Evolutionary conservation across 768 basidiomycete species (phyloP).

Genomic region (Mycena rosella): DNA sequence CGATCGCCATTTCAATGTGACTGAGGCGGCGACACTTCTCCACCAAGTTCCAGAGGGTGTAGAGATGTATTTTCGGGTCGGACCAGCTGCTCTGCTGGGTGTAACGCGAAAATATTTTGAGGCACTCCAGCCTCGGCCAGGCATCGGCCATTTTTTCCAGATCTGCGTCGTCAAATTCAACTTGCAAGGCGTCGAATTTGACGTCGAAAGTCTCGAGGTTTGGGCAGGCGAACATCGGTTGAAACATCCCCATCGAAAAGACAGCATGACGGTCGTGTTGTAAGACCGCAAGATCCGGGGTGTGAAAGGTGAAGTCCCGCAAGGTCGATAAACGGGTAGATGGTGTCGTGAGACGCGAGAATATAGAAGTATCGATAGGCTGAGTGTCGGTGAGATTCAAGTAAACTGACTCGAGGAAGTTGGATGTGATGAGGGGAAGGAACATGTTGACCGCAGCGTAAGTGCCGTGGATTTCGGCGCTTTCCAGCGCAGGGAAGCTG

Average conservation of each 20-base stretch:
- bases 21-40: neutral
- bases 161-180: slow-evolving; percentile 11
- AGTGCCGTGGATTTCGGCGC: neutral
- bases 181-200: slow-evolving; percentile 9
- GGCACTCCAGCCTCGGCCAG: neutral
- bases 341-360: neutral
- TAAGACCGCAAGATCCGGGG: neutral
- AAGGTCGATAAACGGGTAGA: neutral
- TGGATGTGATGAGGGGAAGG: slow-evolving; percentile 8
- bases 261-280: neutral
- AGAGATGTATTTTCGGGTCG: slow-evolving; percentile 4
- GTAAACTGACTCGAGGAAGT: neutral
- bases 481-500: slow-evolving; percentile 16
- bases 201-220: slow-evolving; percentile 20
- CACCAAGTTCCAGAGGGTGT: slow-evolving; percentile 2
- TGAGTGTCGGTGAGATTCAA: neutral
- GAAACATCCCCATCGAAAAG: slow-evolving; percentile 7
- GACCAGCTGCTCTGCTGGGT: neutral
- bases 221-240: slow-evolving; percentile 2
- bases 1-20: neutral
- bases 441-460: neutral
- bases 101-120: slow-evolving; percentile 3
- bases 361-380: neutral
- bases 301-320: neutral
- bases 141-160: slow-evolving; percentile 9